These are phyloP conservation scores for Gliomastix tumulicola DNA, from an alignment of 2,329 filamentous ascomycete species.

Conservation along the genomic window DNA sequence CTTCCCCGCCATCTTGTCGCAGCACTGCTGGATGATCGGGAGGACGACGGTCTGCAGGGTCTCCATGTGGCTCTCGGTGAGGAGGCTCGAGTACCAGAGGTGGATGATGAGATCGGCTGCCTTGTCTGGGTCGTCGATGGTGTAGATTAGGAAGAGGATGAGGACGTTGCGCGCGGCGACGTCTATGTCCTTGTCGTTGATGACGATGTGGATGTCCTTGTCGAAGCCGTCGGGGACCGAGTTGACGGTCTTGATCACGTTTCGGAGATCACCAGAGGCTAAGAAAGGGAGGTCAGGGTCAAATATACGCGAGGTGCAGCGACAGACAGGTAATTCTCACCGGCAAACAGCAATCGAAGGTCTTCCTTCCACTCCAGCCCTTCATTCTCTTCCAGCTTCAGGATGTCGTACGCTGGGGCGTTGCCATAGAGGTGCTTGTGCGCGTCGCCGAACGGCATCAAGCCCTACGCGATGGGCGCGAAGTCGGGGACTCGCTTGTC, in stretches of 20 bases:
- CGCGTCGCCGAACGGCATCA: background rate
- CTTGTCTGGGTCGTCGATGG: conserved; percentile 2
- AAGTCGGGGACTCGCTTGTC: background rate
- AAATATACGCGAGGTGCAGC: background rate
- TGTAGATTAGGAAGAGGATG: conserved; percentile 22
- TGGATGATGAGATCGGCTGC: conserved; percentile 6
- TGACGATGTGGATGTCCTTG: conserved; percentile 6
- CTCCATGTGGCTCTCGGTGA: conserved; percentile 4
- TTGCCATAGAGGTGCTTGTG: conserved; percentile 1
- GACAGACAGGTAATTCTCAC: background rate
- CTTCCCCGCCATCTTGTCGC: background rate
- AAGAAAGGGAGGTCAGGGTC: background rate
- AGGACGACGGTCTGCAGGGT: conserved; percentile 8
- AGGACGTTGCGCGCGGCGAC: conserved; percentile 28
- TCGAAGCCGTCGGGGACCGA: conserved; percentile 19
- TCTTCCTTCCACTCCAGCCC: conserved; percentile 1
- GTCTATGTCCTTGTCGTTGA: conserved; percentile 1
- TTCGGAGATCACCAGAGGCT: conserved; percentile 37
- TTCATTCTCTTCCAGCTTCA: conserved; percentile 4
- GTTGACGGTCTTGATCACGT: conserved; percentile 30
- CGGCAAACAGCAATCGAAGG: conserved; percentile 5
- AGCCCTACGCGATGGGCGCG: background rate
- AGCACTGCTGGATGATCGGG: background rate
- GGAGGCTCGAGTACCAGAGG: conserved; percentile 6
- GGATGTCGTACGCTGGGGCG: background rate